Evolutionary conservation across 2,329 filamentous ascomycete species (phyloP), one percentile per base, ranked within the genome.

Genomic region (Xylaria sp.): DNA sequence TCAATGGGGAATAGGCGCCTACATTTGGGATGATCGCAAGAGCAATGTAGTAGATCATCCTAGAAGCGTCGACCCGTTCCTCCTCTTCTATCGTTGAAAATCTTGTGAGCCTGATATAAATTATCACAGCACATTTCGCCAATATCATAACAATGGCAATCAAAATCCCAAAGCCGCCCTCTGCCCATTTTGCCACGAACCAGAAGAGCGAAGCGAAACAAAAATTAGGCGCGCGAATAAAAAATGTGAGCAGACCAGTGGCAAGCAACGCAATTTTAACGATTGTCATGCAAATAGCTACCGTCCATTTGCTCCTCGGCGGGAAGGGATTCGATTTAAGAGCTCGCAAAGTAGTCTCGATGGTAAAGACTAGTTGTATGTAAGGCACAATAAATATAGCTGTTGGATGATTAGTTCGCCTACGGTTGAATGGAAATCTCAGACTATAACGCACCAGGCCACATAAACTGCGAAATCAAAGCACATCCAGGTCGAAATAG

Each of bases 141-240:
- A 91, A 79, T 27, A 85, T 75, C 42, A 82, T 76, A n/a, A 84
- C 80, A 51, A 90, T 82, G 21, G 82, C 75, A 24, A 85, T 78
- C 11, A 91, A 76, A 1, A 91, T 75, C 9, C 82, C 82, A 64
- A 92, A 85, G 65, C 85, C 86, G 4, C 85, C 84, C 14, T 84
- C 76, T n/a, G 88, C 84, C 79, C 89, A 92, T 71, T 82, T 83
- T 64, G 86, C 83, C 50, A 92, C 81, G 69, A 90, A 91, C 88
- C 88, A 92, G 71, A 92, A 88, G 7, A 93, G 82, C 5, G 88
- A 89, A 27, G 88, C 89, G 73, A 92, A 89, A 79, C 90, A 93
- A 61, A 85, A 83, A 70, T 89, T 85, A 5, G 84, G 83, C 51
- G 89, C 85, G 4, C 81, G 83, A 69, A 85, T 80, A 58, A 87